These are phyloP conservation scores for Aspergillus latus DNA, from an alignment of 2,329 filamentous ascomycete species.

Conservation along the genomic window DNA sequence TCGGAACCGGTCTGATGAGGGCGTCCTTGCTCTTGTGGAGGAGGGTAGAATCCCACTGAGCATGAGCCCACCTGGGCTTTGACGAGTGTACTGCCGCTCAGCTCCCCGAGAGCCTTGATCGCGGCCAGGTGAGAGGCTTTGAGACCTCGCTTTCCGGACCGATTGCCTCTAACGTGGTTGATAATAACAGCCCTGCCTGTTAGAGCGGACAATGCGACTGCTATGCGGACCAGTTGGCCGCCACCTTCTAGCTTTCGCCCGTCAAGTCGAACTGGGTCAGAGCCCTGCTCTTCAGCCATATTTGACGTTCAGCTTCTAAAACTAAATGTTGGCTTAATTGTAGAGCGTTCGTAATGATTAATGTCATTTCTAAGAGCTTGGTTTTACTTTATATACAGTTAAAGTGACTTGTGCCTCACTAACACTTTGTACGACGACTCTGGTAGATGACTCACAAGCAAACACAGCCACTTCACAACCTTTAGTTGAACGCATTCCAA, in stretches of 20 bases:
- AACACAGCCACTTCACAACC: not conserved
- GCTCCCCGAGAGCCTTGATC: slow-evolving; percentile 53
- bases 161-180: slow-evolving; percentile 55
- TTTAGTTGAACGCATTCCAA: no score
- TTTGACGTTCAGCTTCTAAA: not conserved
- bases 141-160: slow-evolving; percentile 51
- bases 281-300: not conserved
- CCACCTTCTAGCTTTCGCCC: slow-evolving; percentile 62
- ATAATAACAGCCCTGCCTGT: slow-evolving; percentile 53
- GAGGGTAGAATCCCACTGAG: slow-evolving; percentile 36
- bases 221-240: slow-evolving; percentile 60
- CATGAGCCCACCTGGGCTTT: slow-evolving; percentile 39
- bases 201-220: slow-evolving; percentile 56
- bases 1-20: slow-evolving; percentile 27
- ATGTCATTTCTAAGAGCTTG: no score
- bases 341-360: no score
- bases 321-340: not conserved
- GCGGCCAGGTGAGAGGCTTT: slow-evolving; percentile 59
- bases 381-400: no score
- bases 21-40: not conserved
- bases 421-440: not conserved
- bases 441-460: not conserved
- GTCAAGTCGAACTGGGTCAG: slow-evolving; percentile 44
- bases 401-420: not conserved
- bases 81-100: slow-evolving; percentile 46